phyloP scores from a whole-genome alignment of 495 filamentous ascomycete species.

The Lepraria neglecta region DNA sequence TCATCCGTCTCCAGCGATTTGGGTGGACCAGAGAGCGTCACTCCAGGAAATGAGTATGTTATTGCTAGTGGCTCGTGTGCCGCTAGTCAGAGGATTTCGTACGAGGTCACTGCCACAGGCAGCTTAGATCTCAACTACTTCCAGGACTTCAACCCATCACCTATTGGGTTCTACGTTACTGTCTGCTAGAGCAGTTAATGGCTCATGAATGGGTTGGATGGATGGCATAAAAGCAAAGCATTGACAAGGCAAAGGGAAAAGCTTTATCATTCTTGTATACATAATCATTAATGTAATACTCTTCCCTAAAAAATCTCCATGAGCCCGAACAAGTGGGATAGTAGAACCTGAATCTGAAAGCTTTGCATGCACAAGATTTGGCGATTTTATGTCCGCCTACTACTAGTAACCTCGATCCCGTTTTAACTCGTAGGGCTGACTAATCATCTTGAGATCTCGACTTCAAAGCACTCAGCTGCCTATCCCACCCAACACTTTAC shows the following conservation, averaged over 20 bases:
- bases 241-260: neutral
- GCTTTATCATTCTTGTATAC: conserved; percentile 11
- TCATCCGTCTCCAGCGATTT: conserved; percentile 43
- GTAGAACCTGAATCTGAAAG: too few relatives aligned
- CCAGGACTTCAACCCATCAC: conserved; percentile 55
- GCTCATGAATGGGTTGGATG: conserved; percentile 7
- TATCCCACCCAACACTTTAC: neutral
- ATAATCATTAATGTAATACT: conserved; percentile 18
- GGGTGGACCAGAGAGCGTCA: conserved; percentile 40
- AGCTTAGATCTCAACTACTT: conserved; percentile 55
- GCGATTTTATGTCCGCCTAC: too few relatives aligned
- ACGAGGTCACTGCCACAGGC: conserved; percentile 47
- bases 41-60: conserved; percentile 51
- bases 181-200: conserved; percentile 40
- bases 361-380: too few relatives aligned
- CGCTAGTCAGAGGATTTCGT: conserved; percentile 44
- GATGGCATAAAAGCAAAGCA: conserved; percentile 8
- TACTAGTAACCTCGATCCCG: too few relatives aligned
- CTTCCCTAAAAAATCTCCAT: neutral
- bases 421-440: neutral
- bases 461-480: neutral
- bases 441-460: neutral
- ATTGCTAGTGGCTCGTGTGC: conserved; percentile 53
- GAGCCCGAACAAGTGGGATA: neutral
- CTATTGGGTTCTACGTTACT: conserved; percentile 60